Percentiles rank a stretch among this genome's conserved stretches.
These are phyloP conservation scores for Sporormia fimetaria DNA, from an alignment of 495 filamentous ascomycete genomes.

Conservation along the genomic window DNA sequence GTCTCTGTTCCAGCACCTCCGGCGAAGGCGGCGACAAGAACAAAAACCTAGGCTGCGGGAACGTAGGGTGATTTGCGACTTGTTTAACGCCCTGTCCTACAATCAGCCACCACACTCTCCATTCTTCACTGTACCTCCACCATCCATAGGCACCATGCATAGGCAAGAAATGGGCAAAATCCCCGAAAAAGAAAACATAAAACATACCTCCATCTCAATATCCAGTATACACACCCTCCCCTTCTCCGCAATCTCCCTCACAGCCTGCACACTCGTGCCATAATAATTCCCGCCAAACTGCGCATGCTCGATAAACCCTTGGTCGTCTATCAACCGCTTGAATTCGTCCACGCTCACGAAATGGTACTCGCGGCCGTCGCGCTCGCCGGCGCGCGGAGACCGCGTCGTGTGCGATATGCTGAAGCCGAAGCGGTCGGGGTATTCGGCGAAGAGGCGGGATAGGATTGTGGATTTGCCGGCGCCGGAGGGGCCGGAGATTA, in stretches of 20 bases:
- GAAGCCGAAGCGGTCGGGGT: conserved; percentile 68
- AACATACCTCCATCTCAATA: conserved; percentile 80
- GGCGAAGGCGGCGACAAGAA: conserved; percentile 75
- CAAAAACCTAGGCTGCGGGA: conserved; percentile 58
- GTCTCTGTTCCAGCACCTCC: conserved; percentile 59
- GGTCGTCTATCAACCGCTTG: conserved; percentile 50
- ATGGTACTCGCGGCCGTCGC: conserved; percentile 70
- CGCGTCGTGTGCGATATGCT: conserved; percentile 71
- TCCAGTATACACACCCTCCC: conserved; percentile 61
- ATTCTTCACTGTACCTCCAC: no score
- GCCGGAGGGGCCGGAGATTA: conserved; percentile 78
- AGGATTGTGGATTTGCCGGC: conserved; percentile 84
- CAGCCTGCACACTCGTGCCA: conserved; percentile 67
- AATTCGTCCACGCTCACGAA: conserved; percentile 63
- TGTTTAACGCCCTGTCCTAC: conserved; percentile 72
- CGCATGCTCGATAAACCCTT: conserved; percentile 81
- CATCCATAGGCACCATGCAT: not conserved
- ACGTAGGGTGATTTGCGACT: conserved; percentile 62
- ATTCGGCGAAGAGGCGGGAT: conserved; percentile 53
- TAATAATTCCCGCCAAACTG: conserved; percentile 81
- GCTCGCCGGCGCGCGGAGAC: conserved; percentile 61
- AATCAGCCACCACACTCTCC: conserved; percentile 9
- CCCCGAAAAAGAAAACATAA: not conserved
- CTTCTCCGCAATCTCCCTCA: conserved; percentile 59
- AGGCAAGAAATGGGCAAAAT: conserved; percentile 3